Percentiles rank a stretch among this genome's conserved stretches.
phyloP scores from a whole-genome alignment of 164 flowering plant genomes.

The Cinnamomum chago region DNA sequence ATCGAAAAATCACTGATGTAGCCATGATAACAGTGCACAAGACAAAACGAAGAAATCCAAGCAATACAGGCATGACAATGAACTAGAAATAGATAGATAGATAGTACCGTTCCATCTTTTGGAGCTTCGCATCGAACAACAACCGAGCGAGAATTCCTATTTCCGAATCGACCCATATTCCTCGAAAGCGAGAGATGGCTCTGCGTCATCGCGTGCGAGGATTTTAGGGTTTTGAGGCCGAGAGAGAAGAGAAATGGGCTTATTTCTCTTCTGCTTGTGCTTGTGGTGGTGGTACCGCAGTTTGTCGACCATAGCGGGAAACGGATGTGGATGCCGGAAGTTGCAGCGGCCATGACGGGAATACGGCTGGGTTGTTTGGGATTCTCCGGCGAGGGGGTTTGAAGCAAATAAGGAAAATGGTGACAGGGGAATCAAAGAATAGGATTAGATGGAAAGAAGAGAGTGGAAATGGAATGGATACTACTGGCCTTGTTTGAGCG shows the following conservation, averaged over 20 bases:
- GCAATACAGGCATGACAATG: background rate
- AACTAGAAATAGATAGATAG: background rate
- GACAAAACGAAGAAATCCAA: background rate
- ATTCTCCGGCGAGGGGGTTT: too few relatives aligned
- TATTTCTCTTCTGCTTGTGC: too few relatives aligned
- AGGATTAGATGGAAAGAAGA: too few relatives aligned
- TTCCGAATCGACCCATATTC: constrained; percentile 21
- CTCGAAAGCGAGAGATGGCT: constrained; percentile 53
- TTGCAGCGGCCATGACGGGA: background rate
- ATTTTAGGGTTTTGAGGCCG: constrained; percentile 17
- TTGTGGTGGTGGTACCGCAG: background rate
- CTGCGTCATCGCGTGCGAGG: constrained; percentile 52
- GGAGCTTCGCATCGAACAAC: constrained; percentile 59
- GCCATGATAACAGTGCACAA: background rate
- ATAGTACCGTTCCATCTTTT: constrained; percentile 47
- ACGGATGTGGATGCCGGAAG: background rate
- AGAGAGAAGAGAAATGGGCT: background rate
- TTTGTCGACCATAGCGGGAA: background rate
- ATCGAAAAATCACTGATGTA: too few relatives aligned
- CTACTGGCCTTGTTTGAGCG: too few relatives aligned
- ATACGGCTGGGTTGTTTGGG: too few relatives aligned
- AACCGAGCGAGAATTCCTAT: constrained; percentile 23
- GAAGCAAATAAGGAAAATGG: too few relatives aligned
- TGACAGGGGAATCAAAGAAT: too few relatives aligned
- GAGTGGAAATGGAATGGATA: too few relatives aligned